These are phyloP conservation scores for Phoma herbarum DNA, from an alignment of 2,329 filamentous ascomycete genomes.

Conservation along the genomic window DNA sequence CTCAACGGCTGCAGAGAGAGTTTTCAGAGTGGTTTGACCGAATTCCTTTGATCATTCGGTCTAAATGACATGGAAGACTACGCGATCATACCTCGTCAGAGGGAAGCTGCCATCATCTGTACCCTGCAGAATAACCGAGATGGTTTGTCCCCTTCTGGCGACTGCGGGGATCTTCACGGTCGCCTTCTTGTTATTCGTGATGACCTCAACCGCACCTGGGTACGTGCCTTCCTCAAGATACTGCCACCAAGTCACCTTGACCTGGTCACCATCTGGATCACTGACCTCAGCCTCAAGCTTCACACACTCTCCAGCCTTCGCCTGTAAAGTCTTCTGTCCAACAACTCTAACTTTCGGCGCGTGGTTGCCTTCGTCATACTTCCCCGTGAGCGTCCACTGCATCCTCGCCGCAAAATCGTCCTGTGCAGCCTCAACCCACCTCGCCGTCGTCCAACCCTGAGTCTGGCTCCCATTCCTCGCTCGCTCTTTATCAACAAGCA, in stretches of 20 bases:
- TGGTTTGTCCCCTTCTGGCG: background rate
- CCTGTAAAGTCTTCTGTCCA: background rate
- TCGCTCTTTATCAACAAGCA: conserved; percentile 1
- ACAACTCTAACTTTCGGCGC: background rate
- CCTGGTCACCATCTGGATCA: background rate
- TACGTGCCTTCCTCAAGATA: conserved; percentile 13
- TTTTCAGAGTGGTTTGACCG: background rate
- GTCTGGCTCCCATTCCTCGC: background rate
- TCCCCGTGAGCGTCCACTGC: conserved; percentile 42
- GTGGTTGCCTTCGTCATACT: conserved; percentile 4
- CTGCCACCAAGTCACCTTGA: conserved; percentile 13
- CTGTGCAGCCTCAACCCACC: conserved; percentile 58
- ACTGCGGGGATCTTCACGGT: background rate
- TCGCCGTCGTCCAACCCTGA: conserved; percentile 47
- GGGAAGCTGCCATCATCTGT: background rate
- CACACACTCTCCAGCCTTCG: background rate
- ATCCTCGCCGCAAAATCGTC: conserved; percentile 53
- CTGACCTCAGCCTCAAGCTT: background rate
- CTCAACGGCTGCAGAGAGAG: background rate
- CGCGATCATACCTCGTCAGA: conserved; percentile 8
- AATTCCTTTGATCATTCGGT: background rate
- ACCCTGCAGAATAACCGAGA: conserved; percentile 8
- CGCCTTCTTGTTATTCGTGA: background rate
- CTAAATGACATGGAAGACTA: background rate
- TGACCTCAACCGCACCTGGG: background rate